A percentile compares a stretch with the other conserved stretches of the same genome.
Conservation (phyloP, 441 rosid species). For the Adansonia rubrostipa region DNA sequence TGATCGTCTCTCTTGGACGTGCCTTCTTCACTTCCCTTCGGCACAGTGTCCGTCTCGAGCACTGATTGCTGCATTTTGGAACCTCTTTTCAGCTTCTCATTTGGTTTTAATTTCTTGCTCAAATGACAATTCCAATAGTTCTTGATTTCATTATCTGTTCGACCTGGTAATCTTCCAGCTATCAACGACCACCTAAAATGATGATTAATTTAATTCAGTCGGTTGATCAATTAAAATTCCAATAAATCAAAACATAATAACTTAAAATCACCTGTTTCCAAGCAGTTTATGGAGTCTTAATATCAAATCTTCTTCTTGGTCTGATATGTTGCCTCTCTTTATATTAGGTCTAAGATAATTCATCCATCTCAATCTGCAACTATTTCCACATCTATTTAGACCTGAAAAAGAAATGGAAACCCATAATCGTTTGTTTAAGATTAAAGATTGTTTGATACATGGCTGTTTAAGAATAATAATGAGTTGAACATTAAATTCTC, state of each 20-base stretch:
- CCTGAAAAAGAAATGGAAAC: slow-evolving; percentile 33
- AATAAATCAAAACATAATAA: too few species aligned
- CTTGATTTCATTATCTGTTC: slow-evolving; percentile 51
- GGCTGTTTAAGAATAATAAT: too few species aligned
- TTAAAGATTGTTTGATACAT: not conserved
- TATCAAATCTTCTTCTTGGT: slow-evolving; percentile 58
- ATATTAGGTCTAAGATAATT: slow-evolving; percentile 57
- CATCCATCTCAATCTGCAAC: slow-evolving; percentile 58
- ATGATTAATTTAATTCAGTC: not conserved
- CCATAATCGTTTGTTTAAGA: not conserved
- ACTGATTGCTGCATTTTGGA: slow-evolving; percentile 4
- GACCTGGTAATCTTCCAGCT: slow-evolving; percentile 52
- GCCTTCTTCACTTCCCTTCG: too few species aligned
- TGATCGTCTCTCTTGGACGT: too few species aligned
- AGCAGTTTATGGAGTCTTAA: slow-evolving; percentile 58
- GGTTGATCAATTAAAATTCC: too few species aligned
- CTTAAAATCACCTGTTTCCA: slow-evolving; percentile 36
- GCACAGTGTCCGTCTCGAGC: too few species aligned
- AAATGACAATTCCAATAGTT: slow-evolving; percentile 54
- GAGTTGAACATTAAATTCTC: not conserved
- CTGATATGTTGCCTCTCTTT: slow-evolving; percentile 55
- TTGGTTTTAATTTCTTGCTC: slow-evolving; percentile 43
- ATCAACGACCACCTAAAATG: slow-evolving; percentile 50
- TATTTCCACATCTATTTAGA: slow-evolving; percentile 50
- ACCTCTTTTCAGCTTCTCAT: slow-evolving; percentile 25